Evolutionary conservation across 2,329 filamentous ascomycete species (phyloP), one percentile per base, ranked within the genome.

Genomic region (Botrytis byssoidea): DNA sequence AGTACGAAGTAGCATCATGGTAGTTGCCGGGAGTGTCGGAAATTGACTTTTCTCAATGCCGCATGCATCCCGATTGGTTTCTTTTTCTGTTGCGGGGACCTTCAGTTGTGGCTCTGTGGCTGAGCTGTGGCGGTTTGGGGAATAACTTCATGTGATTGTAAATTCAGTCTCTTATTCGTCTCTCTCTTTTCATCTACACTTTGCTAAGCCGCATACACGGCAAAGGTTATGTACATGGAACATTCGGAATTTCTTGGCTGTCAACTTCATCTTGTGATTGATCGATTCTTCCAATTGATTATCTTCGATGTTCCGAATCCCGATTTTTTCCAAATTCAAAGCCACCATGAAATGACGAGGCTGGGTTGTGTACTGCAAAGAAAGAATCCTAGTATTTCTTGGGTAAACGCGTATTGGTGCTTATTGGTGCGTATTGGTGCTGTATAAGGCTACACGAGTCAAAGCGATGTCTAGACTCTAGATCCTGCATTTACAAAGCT

Each of bases 181-280:
- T 29, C 10, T 57, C 14, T 57, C 16, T 67, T 8, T 8, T 35
- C 44, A 22, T 42, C n/a, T 29, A 6, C 35, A 40, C 44, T 67
- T 67, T 67, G 65, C 65, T 67, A 67, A 67, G 65, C 65, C 65
- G 46, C 44, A 46, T 48, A 48, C 32, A 48, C 12, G 46, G 64
- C 64, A 67, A 29, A n/a, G 22, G 35, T 7, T 40, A n/a, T 64
- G 40, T 29, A 51, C n/a, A 65, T 46, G 32, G 29, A 25, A 40
- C 32, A n/a, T 67, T 67, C 10, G 32, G n/a, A 40, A 9, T 22
- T 55, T 55, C 35, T 55, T 40, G 32, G 46, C 32, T 55, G 25
- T n/a, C 16, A 42, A 55, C 46, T 67, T 55, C 46, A 55, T 55
- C 65, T 40, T 40, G 46, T 67, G 46, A 67, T 67, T 3, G 8